These are phyloP conservation scores for Cordyceps farinosa DNA, from an alignment of 2,329 filamentous ascomycete species.

Conservation along the genomic window DNA sequence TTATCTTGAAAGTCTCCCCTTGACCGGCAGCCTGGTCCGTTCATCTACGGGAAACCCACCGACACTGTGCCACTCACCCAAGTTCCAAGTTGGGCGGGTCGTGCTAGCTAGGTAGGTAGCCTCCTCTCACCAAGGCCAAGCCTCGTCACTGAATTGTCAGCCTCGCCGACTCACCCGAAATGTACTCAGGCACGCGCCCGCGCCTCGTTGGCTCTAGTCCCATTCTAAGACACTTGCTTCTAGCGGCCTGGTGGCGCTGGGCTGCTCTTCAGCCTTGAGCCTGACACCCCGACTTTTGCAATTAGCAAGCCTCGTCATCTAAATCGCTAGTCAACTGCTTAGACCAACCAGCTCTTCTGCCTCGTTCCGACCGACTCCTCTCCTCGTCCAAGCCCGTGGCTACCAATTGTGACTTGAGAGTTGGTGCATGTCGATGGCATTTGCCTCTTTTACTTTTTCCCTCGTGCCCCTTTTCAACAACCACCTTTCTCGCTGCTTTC, in stretches of 20 bases:
- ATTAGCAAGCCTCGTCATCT: background rate
- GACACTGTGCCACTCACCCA: no score
- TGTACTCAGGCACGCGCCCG: conserved; percentile 2
- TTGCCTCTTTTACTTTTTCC: background rate
- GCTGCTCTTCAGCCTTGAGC: conserved; percentile 6
- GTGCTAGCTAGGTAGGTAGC: background rate
- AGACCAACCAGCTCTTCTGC: background rate
- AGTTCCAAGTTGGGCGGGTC: no score
- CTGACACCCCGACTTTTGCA: background rate
- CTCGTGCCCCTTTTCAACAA: background rate
- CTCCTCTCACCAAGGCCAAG: background rate
- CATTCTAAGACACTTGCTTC: background rate
- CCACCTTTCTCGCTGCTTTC: background rate
- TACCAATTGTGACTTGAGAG: no score
- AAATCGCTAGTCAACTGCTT: background rate
- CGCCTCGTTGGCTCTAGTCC: background rate
- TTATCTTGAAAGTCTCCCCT: no score
- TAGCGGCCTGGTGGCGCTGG: conserved; percentile 3
- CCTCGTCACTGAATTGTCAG: background rate
- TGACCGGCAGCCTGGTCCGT: no score
- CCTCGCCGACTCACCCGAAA: background rate
- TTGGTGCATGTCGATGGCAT: no score
- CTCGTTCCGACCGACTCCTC: background rate
- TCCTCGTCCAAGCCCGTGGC: no score
- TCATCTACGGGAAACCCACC: no score